Percentiles rank a stretch among this genome's conserved stretches.
phyloP scores from a whole-genome alignment of 1,284 basidiomycete species.

The Sphagnurus paluster region DNA sequence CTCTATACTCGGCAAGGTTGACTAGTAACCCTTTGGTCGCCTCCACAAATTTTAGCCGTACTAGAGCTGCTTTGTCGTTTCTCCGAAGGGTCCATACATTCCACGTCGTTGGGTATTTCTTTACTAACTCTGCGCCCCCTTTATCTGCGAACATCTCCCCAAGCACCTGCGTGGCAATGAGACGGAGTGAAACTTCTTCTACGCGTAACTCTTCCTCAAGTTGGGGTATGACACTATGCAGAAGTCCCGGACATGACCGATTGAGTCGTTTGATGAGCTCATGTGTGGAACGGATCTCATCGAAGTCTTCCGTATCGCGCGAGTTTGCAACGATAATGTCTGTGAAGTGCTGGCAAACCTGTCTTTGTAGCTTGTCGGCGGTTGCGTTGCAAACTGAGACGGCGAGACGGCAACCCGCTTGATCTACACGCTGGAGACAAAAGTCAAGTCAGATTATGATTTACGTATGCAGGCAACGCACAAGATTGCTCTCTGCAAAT shows the following conservation, averaged over 20 bases:
- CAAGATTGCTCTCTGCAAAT: constrained; percentile 77
- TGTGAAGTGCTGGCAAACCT: constrained; percentile 89
- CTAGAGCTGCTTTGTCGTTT: constrained; percentile 73
- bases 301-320: constrained; percentile 57
- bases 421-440: constrained; percentile 58
- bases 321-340: constrained; percentile 77
- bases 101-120: constrained; percentile 87
- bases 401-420: constrained; percentile 83
- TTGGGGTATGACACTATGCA: constrained; percentile 91
- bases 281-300: constrained; percentile 76
- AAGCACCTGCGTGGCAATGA: constrained; percentile 81
- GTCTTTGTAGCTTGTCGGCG: constrained; percentile 85
- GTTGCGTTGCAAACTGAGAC: constrained; percentile 85
- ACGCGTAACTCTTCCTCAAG: constrained; percentile 89
- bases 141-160: constrained; percentile 90
- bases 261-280: constrained; percentile 85
- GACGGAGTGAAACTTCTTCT: constrained; percentile 72
- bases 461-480: constrained; percentile 34
- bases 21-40: constrained; percentile 61
- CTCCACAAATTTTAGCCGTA: constrained; percentile 84
- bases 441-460: background rate
- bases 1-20: constrained; percentile 68
- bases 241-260: constrained; percentile 75
- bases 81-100: constrained; percentile 79
- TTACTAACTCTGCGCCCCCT: constrained; percentile 70